phyloP scores from a whole-genome alignment of 768 basidiomycete genomes.

The Roridomyces roridus region DNA sequence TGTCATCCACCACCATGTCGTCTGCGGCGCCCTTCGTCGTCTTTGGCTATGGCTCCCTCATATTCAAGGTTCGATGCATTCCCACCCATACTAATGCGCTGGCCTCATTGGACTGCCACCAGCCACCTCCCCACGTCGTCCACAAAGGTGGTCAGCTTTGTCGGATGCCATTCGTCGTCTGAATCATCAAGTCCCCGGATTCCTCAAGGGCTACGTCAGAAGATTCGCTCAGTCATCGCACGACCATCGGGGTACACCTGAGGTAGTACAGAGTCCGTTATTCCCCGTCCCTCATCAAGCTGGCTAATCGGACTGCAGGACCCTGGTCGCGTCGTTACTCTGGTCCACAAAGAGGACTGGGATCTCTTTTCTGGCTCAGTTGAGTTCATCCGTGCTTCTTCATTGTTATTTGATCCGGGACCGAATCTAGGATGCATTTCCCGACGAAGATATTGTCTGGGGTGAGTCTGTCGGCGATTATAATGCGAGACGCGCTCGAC shows the following conservation, averaged over 20 bases:
- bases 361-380: constrained; percentile 73
- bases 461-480: no score
- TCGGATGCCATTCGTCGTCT: background rate
- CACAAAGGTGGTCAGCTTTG: constrained; percentile 57
- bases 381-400: constrained; percentile 38
- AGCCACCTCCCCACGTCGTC: constrained; percentile 87
- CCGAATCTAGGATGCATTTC: constrained; percentile 65
- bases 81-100: background rate
- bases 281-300: background rate
- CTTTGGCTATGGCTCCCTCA: constrained; percentile 92
- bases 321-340: constrained; percentile 90
- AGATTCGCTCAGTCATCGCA: constrained; percentile 92
- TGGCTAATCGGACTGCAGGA: constrained; percentile 44
- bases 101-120: background rate
- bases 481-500: no score
- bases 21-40: constrained; percentile 61
- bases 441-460: constrained; percentile 84
- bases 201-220: constrained; percentile 88
- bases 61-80: constrained; percentile 73
- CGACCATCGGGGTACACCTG: constrained; percentile 91
- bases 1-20: background rate
- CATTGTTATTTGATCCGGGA: background rate
- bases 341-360: constrained; percentile 91
- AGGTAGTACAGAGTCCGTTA: constrained; percentile 52
- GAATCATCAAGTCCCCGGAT: constrained; percentile 62